Conservation (phyloP, 176 grass and related monocot genomes). For the Oryza glumipatula region DNA sequence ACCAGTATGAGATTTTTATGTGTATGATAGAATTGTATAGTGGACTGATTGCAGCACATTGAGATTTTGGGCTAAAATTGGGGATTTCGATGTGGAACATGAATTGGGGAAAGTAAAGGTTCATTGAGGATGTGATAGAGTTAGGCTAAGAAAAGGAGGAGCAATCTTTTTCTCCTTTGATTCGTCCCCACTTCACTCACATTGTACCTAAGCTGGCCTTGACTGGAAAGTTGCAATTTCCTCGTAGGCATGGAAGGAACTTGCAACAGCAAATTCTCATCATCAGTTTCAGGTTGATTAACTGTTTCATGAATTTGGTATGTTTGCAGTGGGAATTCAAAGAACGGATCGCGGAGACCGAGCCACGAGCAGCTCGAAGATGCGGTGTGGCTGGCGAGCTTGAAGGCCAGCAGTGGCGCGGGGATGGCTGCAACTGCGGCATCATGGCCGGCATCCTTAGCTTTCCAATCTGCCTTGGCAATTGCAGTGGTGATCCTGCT, state of each 20-base stretch:
- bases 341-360: conserved; percentile 51
- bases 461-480: conserved; percentile 38
- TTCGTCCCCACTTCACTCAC: conserved; percentile 45
- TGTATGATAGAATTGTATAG: background rate
- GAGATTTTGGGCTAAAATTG: too few species aligned
- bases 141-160: conserved; percentile 46
- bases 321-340: conserved; percentile 54
- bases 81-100: background rate
- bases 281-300: conserved; percentile 4
- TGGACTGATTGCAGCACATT: too few species aligned
- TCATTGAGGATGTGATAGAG: background rate
- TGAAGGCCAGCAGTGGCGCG: conserved; percentile 47
- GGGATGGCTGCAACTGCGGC: background rate
- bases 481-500: conserved; percentile 42
- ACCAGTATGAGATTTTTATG: background rate
- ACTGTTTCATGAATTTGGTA: background rate
- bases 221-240: conserved; percentile 53
- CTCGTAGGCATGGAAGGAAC: conserved; percentile 33
- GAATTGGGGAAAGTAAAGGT: conserved; percentile 1
- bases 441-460: background rate
- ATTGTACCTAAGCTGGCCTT: conserved; percentile 42
- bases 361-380: conserved; percentile 76
- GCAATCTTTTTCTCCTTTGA: conserved; percentile 54
- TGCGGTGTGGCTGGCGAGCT: conserved; percentile 65
- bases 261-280: background rate